Conservation (phyloP, 768 basidiomycete genomes). For the Collybia sordida region DNA sequence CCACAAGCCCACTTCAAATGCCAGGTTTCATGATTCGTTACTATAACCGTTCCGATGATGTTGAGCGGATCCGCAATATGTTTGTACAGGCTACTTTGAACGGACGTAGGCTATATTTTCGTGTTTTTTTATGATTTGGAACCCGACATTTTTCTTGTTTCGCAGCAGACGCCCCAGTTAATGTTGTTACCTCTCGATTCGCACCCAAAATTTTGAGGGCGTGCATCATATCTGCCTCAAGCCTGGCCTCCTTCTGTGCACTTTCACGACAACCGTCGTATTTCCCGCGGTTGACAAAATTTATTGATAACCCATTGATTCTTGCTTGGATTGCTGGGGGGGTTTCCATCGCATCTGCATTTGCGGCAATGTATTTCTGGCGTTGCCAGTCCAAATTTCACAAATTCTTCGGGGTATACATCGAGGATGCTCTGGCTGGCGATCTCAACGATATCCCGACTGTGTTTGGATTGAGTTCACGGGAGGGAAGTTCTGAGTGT, state of each 20-base stretch:
- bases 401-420: conserved; percentile 4
- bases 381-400: conserved; percentile 1
- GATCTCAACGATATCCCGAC: conserved; percentile 12
- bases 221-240: background rate
- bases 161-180: conserved; percentile 9
- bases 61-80: conserved; percentile 3
- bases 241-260: background rate
- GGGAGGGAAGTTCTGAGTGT: conserved; percentile 2
- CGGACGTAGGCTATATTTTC: conserved; percentile 5
- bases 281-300: too few species aligned
- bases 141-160: background rate
- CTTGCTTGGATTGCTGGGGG: background rate
- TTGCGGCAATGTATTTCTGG: conserved; percentile 4
- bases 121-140: background rate
- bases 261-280: too few species aligned
- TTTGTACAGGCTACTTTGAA: conserved; percentile 13
- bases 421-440: conserved; percentile 5
- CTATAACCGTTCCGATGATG: conserved; percentile 11
- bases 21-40: conserved; percentile 3
- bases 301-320: background rate
- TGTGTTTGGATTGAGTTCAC: conserved; percentile 5
- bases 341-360: background rate
- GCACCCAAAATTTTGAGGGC: background rate
- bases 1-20: too few species aligned
- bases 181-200: conserved; percentile 3